Conservation (phyloP, 2,329 filamentous ascomycete species). For the Sphaerostilbella broomeana region DNA sequence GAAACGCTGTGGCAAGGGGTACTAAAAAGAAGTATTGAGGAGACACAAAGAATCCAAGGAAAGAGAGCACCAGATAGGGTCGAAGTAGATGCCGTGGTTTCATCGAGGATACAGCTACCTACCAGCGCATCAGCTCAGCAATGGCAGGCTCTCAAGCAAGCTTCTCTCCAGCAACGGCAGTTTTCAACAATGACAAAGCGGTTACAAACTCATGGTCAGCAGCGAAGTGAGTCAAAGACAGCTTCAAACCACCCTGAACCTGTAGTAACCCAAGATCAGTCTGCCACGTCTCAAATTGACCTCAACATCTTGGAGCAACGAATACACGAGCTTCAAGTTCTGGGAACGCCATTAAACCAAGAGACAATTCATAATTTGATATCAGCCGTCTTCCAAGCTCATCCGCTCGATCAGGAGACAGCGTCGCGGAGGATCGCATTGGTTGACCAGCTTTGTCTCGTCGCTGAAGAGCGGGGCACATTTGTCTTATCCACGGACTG, state of each 20-base stretch:
- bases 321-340: constrained; percentile 34
- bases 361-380: constrained; percentile 33
- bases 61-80: constrained; percentile 18
- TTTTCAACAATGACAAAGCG: constrained; percentile 29
- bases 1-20: constrained; percentile 46
- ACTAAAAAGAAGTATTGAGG: constrained; percentile 30
- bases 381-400: constrained; percentile 29
- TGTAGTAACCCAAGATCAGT: constrained; percentile 6
- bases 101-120: constrained; percentile 28
- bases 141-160: constrained; percentile 30
- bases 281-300: constrained; percentile 5
- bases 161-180: constrained; percentile 28
- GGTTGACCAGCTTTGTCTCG: constrained; percentile 37
- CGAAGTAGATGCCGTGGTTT: constrained; percentile 26
- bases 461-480: constrained; percentile 40
- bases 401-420: constrained; percentile 16
- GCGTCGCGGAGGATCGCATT: constrained; percentile 29
- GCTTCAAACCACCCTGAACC: background rate
- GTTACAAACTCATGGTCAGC: constrained; percentile 12
- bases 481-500: constrained; percentile 39
- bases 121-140: constrained; percentile 24
- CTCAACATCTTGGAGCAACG: constrained; percentile 22
- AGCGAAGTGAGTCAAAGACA: constrained; percentile 1
- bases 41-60: constrained; percentile 25
- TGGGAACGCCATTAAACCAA: constrained; percentile 30